These are phyloP conservation scores for Scenedesmus sp. DNA, from an alignment of 163 green algal genomes.

Conservation along the genomic window DNA sequence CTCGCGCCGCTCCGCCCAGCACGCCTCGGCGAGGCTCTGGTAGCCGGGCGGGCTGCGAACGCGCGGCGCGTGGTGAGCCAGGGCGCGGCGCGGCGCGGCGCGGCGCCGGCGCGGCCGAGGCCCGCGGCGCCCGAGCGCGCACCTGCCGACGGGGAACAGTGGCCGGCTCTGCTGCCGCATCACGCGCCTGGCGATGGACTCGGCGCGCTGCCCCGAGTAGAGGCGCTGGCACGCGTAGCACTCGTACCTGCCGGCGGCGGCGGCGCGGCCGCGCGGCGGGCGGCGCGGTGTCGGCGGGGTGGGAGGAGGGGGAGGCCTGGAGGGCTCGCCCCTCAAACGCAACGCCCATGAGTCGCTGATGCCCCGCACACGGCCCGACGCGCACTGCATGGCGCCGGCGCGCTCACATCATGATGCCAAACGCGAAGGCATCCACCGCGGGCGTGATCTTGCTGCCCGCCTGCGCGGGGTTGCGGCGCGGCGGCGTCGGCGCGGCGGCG, in stretches of 20 bases:
- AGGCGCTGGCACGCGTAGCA: constrained; percentile 63
- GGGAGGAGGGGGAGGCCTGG: too few relatives aligned
- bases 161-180: constrained; percentile 65
- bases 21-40: constrained; percentile 24
- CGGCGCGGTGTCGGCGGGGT: too few relatives aligned
- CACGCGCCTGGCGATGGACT: constrained; percentile 66
- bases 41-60: not conserved
- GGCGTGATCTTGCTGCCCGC: constrained; percentile 62
- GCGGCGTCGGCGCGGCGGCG: too few relatives aligned
- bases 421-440: constrained; percentile 63
- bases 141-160: constrained; percentile 62
- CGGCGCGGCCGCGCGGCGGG: too few relatives aligned
- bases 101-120: constrained; percentile 33
- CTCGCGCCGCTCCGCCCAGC: constrained; percentile 57
- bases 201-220: constrained; percentile 55
- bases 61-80: not conserved
- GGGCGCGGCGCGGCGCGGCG: not conserved
- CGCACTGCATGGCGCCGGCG: too few relatives aligned
- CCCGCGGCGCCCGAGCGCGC: constrained; percentile 44
- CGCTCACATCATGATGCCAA: constrained; percentile 70
- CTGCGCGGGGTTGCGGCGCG: not conserved
- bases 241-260: too few relatives aligned
- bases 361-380: not conserved
- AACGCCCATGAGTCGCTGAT: not conserved
- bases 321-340: too few relatives aligned